These are phyloP conservation scores for Nigrospora oryzae DNA, from an alignment of 2,329 filamentous ascomycete species.

Conservation along the genomic window DNA sequence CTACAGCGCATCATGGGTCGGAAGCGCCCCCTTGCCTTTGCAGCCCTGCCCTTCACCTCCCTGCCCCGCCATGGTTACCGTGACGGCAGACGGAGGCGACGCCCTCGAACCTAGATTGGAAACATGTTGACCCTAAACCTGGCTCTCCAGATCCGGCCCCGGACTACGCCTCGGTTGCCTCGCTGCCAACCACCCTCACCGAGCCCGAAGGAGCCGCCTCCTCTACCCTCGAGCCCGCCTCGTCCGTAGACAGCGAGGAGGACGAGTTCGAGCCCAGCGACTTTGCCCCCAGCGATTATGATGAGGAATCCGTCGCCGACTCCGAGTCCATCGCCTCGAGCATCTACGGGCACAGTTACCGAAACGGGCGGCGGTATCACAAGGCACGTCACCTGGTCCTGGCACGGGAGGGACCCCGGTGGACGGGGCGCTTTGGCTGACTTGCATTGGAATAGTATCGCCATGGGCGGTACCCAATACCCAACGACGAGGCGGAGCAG, in stretches of 20 bases:
- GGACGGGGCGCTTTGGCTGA: neutral
- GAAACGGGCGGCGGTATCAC: constrained; percentile 33
- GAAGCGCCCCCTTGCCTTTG: too few relatives aligned
- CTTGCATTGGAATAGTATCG: constrained; percentile 12
- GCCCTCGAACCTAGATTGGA: neutral
- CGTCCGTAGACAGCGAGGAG: neutral
- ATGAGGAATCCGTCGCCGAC: constrained; percentile 3
- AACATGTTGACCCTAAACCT: neutral
- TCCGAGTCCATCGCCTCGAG: constrained; percentile 23
- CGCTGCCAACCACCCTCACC: neutral
- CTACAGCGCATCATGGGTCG: too few relatives aligned
- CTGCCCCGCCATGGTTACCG: neutral
- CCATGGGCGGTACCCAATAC: constrained; percentile 29
- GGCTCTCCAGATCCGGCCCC: neutral
- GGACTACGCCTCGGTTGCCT: neutral
- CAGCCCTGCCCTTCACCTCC: too few relatives aligned
- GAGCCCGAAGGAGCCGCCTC: neutral
- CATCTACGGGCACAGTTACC: constrained; percentile 29
- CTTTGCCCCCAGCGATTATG: constrained; percentile 12
- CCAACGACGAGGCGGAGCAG: constrained; percentile 30
- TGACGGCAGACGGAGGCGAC: neutral
- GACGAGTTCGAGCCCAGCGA: constrained; percentile 1
- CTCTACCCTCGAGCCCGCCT: neutral
- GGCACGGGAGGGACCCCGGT: constrained; percentile 4
- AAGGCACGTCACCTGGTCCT: constrained; percentile 20